Conservation (phyloP, 306 rosid genomes). For the Notholithocarpus densiflorus region DNA sequence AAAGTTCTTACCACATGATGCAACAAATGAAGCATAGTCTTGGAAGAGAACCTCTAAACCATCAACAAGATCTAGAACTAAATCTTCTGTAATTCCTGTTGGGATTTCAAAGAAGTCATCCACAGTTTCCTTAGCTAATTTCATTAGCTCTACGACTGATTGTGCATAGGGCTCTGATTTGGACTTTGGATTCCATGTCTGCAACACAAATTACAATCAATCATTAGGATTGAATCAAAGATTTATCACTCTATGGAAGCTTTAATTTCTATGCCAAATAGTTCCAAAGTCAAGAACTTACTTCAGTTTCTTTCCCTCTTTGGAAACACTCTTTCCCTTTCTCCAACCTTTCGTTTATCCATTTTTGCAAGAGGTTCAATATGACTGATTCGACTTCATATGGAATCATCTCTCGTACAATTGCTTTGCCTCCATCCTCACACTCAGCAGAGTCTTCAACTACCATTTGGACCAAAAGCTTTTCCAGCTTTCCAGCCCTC, state of each 20-base stretch:
- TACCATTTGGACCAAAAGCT: slow-evolving; percentile 74
- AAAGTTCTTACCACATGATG: slow-evolving; percentile 68
- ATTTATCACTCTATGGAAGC: neutral
- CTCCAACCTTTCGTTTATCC: slow-evolving; percentile 61
- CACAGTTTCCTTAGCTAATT: slow-evolving; percentile 46
- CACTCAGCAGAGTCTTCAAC: slow-evolving; percentile 71
- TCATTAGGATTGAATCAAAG: neutral
- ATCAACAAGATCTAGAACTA: slow-evolving; percentile 71
- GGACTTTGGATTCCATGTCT: slow-evolving; percentile 99
- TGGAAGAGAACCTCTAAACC: slow-evolving; percentile 63
- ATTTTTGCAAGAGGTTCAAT: slow-evolving; percentile 56
- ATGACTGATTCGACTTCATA: slow-evolving; percentile 82
- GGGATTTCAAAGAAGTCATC: slow-evolving; percentile 76
- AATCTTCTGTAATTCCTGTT: slow-evolving; percentile 66
- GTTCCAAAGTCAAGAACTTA: slow-evolving; percentile 26
- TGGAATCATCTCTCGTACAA: slow-evolving; percentile 79
- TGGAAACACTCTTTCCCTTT: slow-evolving; percentile 47
- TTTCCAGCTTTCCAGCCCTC: slow-evolving; percentile 80
- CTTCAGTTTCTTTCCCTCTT: slow-evolving; percentile 81
- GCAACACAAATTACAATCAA: slow-evolving; percentile 8
- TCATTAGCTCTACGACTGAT: slow-evolving; percentile 68
- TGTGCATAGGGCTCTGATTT: slow-evolving; percentile 76
- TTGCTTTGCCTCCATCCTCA: slow-evolving; percentile 62
- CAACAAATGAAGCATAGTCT: slow-evolving; percentile 63
- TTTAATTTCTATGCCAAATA: neutral